A percentile compares a stretch with the other conserved stretches of the same genome.
phyloP scores from a whole-genome alignment of 495 filamentous ascomycete species.

The Cercophora scortea region DNA sequence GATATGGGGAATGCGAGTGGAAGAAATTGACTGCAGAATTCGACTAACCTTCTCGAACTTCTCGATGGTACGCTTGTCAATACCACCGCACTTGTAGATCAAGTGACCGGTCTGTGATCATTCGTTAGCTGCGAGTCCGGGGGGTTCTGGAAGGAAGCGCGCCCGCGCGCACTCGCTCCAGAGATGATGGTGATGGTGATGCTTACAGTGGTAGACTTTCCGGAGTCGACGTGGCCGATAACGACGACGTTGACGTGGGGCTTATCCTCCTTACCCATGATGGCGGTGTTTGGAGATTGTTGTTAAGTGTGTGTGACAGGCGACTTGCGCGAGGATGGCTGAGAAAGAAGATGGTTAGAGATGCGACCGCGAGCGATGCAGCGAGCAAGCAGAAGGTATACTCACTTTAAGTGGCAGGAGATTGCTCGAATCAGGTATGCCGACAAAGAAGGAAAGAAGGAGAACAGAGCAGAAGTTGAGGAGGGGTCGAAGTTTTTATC shows the following conservation, averaged over 20 bases:
- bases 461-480: conserved; percentile 10
- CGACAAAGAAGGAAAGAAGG: conserved; percentile 25
- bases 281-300: conserved; percentile 13
- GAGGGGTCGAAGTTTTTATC: conserved; percentile 27
- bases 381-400: neutral
- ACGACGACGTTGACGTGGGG: conserved; percentile 95
- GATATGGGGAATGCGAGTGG: conserved; percentile 1
- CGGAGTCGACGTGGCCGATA: conserved; percentile 99
- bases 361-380: neutral
- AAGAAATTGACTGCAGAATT: conserved; percentile 7
- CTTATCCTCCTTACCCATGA: conserved; percentile 69
- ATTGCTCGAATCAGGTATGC: conserved; percentile 32
- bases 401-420: conserved; percentile 23
- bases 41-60: conserved; percentile 98
- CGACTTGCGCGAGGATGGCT: neutral
- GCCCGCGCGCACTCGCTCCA: conserved; percentile 30
- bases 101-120: conserved; percentile 59
- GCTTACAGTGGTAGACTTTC: conserved; percentile 86
- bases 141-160: neutral
- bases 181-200: conserved; percentile 28
- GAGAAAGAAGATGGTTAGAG: neutral
- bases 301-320: neutral
- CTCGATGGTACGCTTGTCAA: conserved; percentile 99
- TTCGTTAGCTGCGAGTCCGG: neutral
- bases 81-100: conserved; percentile 99